Base-by-base conservation (phyloP, 2,329 filamentous ascomycete species). In the Cordyceps cateniannulata region DNA sequence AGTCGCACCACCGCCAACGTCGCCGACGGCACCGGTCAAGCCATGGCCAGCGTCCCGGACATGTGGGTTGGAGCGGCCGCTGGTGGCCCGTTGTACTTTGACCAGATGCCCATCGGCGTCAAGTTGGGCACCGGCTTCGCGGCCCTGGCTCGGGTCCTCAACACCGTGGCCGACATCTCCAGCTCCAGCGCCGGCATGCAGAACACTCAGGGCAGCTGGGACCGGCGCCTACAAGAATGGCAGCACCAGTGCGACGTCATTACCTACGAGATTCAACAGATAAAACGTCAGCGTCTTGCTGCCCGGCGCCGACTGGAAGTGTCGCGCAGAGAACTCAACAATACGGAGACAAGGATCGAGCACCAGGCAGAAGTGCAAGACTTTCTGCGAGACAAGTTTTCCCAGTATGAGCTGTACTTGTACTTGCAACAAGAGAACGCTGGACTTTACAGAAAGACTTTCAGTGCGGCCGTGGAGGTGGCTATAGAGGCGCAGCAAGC, bases 191-290 rank as follows among this genome's bases (percentile, higher is more conserved):
- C 58, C 9, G 58, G 58, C 3, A 24, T 60, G 38, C 40, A 47
- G 5, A 53, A 50, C 12, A 52, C 47, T 6, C 22, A 44, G 38
- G 58, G 58, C 18, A 29, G 58, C 48, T 56, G 55, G 62, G 62
- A 61, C 35, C 32, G 59, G 29, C 62, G 54, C 18, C 47, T 32
- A 9, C 53, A 63, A 32, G 59, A 63, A 14, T 59, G 62, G 59
- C 62, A 58, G 49, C 50, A 59, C 48, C 38, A 58, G 16, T 44
- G 29, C 27, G 59, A 63, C 40, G 27, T 62, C 20, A 59, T 50
- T 18, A 60, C 56, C 8, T 56, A 53, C 24, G 62, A 61, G 42
- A 63, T 63, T 45, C 53, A 63, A 44, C 59, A 63, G 49, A 62
- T 59, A 12, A 61, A 63, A 40, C 38, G 54, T 27, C 62, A 62